Base-by-base conservation (phyloP, 2,329 filamentous ascomycete species). In the Trichoderma brevicompactum region DNA sequence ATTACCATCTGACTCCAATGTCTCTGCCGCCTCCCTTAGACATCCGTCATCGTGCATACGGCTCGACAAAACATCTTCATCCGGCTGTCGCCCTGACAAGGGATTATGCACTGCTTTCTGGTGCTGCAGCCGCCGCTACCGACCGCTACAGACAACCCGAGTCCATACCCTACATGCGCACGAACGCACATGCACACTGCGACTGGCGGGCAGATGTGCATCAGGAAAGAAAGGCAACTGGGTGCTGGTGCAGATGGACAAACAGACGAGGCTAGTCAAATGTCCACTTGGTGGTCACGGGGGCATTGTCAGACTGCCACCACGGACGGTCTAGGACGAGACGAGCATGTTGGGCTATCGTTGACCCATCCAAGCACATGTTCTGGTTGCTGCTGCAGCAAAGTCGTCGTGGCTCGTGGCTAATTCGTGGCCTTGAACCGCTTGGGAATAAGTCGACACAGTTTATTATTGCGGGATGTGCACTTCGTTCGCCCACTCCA, bases 281-380 rank as follows among this genome's bases (percentile, higher is more conserved):
- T 32, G 43, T 55, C 61, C 61, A 64, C 52, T 48, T 49, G 43
- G n/a, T 53, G 63, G 63, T 65, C 63, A 65, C 55, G 64, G 55
- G 55, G 50, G 55, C 64, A 54, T 59, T 50, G 46, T 58, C 64
- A 65, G 49, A 60, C 40, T 60, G 55, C 55, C 64, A 62, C 59
- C 59, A 53, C 44, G 28, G 50, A 28, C 23, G 23, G 23, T n/a
- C 54, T 19, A 53, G 32, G 55, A 48, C 55, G 55, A 44, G 54
- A 56, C 54, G 54, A 59, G 41, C 55, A 32, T 34, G 58, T 52
- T 52, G 48, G 58, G 48, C 48, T 52, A 40, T 49, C 15, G 32
- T 61, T 43, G 58, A 52, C 58, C 58, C 58, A 36, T 61, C 48
- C 46, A 34, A 52, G 58, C 58, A 52, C 46, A 34, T 52, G 46